These are phyloP conservation scores for Elymus sibiricus DNA, from an alignment of 176 grass and related monocot genomes.

Conservation along the genomic window DNA sequence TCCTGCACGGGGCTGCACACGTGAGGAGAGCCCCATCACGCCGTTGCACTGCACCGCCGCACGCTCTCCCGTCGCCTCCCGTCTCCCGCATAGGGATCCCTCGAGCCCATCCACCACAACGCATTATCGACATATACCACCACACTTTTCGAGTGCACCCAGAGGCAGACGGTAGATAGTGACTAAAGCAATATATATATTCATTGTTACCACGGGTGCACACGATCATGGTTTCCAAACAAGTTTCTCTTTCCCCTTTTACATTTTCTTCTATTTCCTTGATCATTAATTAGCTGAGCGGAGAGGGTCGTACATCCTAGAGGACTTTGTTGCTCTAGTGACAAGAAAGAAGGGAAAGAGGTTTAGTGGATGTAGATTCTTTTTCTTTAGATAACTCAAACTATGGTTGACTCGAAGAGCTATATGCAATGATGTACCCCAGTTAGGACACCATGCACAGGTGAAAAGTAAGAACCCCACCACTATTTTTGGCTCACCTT, in stretches of 20 bases:
- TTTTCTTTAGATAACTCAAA: background rate
- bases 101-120: too few species aligned
- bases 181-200: background rate
- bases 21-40: too few species aligned
- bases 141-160: background rate
- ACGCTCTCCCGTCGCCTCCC: too few species aligned
- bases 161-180: background rate
- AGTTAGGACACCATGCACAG: conserved; percentile 16
- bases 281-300: conserved; percentile 5
- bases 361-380: background rate
- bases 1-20: too few species aligned
- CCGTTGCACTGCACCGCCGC: too few species aligned
- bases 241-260: conserved; percentile 1
- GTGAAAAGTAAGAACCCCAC: conserved; percentile 25
- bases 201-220: conserved; percentile 18
- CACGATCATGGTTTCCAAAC: conserved; percentile 23
- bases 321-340: conserved; percentile 20
- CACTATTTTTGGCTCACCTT: background rate
- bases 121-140: too few species aligned
- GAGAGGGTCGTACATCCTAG: conserved; percentile 18
- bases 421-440: conserved; percentile 20
- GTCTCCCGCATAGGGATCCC: too few species aligned
- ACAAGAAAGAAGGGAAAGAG: background rate
- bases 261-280: background rate
- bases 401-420: conserved; percentile 30